A percentile compares a stretch with the other conserved stretches of the same genome.
These are phyloP conservation scores for Dryas octopetala DNA, from an alignment of 306 rosid species.

Conservation along the genomic window DNA sequence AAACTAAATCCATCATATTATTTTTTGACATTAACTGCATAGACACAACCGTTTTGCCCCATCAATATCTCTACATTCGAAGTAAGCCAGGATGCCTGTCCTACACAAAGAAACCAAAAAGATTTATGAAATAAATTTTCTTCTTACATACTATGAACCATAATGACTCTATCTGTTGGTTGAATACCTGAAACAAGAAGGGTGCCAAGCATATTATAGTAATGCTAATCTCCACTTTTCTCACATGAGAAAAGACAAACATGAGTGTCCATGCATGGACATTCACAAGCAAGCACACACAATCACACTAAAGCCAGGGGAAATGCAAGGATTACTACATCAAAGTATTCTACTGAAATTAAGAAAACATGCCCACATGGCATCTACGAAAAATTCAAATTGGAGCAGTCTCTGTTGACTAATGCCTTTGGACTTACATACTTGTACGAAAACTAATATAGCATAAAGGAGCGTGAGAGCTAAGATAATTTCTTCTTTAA, in stretches of 20 bases:
- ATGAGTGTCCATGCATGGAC: background rate
- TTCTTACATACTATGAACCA: background rate
- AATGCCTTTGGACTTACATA: background rate
- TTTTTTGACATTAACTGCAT: background rate
- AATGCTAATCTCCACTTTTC: background rate
- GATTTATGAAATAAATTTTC: background rate
- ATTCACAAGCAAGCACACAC: background rate
- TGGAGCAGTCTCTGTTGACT: background rate
- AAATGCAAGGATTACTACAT: background rate
- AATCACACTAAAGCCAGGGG: background rate
- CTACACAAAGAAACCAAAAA: background rate
- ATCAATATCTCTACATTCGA: background rate
- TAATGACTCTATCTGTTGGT: background rate
- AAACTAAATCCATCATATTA: background rate
- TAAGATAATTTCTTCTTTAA: background rate
- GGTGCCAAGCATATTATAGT: background rate
- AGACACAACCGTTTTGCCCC: background rate
- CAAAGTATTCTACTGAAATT: background rate
- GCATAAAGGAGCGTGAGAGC: background rate
- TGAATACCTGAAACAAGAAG: background rate
- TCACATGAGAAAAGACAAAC: background rate
- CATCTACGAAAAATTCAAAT: background rate
- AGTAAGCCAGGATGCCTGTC: background rate
- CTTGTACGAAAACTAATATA: background rate
- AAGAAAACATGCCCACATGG: background rate